phyloP scores from a whole-genome alignment of 495 filamentous ascomycete species.

The Terfezia claveryi region DNA sequence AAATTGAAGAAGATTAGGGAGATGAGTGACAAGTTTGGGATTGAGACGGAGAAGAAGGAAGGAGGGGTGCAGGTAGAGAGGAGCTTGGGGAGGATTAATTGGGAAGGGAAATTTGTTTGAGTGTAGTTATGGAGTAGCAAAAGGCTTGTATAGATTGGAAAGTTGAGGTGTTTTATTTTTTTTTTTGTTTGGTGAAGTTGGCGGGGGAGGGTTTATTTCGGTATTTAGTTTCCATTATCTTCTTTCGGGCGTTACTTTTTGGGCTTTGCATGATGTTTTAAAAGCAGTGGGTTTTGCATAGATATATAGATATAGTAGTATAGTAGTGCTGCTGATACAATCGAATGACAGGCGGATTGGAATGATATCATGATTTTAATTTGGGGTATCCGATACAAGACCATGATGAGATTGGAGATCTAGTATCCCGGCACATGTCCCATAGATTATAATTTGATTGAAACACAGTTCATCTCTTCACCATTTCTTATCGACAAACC shows the following conservation, averaged over 20 bases:
- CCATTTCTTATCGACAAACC: not conserved
- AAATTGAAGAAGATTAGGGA: not conserved
- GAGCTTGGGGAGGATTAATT: not conserved
- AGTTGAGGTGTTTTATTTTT: not conserved
- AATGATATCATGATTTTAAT: no score
- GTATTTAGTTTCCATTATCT: not conserved
- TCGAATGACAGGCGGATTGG: not conserved
- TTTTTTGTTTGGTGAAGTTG: not conserved
- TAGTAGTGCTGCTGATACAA: not conserved
- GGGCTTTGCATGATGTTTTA: not conserved
- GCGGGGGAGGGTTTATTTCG: not conserved
- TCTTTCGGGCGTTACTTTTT: not conserved
- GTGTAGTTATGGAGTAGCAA: not conserved
- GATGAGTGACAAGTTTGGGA: not conserved
- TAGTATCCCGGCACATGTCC: no score
- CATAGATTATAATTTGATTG: no score
- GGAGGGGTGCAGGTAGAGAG: not conserved
- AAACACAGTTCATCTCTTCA: not conserved
- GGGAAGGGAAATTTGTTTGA: not conserved
- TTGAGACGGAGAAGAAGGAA: not conserved
- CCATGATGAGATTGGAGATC: not conserved
- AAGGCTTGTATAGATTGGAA: not conserved
- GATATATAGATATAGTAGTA: slow-evolving; percentile 1
- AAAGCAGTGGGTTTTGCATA: not conserved
- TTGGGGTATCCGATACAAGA: no score